These are phyloP conservation scores for Poa pratensis DNA, from an alignment of 176 grass and related monocot species.

Conservation along the genomic window DNA sequence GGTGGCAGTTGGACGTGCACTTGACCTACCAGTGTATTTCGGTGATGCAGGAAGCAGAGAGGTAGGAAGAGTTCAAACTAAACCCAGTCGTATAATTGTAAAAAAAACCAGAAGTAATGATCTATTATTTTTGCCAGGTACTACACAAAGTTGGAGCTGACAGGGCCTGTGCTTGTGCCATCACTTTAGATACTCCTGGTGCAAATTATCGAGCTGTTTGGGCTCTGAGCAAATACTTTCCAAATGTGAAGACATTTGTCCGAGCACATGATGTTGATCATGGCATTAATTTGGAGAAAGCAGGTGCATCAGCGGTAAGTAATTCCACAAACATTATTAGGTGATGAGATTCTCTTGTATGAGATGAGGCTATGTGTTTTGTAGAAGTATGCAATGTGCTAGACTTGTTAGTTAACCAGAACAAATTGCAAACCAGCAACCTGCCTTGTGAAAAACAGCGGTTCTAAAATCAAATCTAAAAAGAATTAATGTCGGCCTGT, in stretches of 20 bases:
- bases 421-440: conserved; percentile 19
- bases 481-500: neutral
- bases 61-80: conserved; percentile 44
- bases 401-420: conserved; percentile 19
- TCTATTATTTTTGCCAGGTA: conserved; percentile 59
- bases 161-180: conserved; percentile 94
- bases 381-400: neutral
- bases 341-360: conserved; percentile 5
- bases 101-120: conserved; percentile 19
- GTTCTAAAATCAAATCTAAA: neutral
- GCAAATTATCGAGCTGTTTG: conserved; percentile 99
- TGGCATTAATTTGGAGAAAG: conserved; percentile 99
- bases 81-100: neutral
- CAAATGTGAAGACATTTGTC: conserved; percentile 97
- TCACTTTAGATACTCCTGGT: conserved; percentile 98
- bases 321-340: neutral
- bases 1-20: conserved; percentile 87
- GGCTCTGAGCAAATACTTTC: conserved; percentile 97
- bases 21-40: conserved; percentile 96
- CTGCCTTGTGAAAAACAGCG: conserved; percentile 9
- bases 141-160: conserved; percentile 99
- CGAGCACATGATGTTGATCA: conserved; percentile 97
- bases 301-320: conserved; percentile 92
- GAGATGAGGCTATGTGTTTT: neutral
- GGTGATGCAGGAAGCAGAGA: conserved; percentile 99